Percentiles rank a stretch among this genome's conserved stretches.
Evolutionary conservation across 2,329 filamentous ascomycete genomes (phyloP).

Genomic region (Alternaria gansuensis): DNA sequence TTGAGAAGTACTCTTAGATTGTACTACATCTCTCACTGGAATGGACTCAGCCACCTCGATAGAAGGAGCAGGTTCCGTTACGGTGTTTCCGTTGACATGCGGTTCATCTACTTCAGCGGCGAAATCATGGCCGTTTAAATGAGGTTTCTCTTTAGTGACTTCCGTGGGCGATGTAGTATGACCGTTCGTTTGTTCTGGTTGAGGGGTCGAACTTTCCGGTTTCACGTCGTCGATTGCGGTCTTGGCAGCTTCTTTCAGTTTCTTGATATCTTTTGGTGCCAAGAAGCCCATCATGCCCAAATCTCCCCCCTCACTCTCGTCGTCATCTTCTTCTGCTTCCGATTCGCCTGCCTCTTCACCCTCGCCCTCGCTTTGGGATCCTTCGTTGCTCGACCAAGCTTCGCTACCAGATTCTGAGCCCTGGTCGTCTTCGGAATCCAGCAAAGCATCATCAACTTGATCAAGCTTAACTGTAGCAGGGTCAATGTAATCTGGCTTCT

Average conservation of each 20-base stretch:
- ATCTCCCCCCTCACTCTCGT: constrained; percentile 49
- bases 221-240: constrained; percentile 33
- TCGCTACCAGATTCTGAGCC: constrained; percentile 49
- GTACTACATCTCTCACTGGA: constrained; percentile 24
- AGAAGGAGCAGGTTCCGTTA: constrained; percentile 13
- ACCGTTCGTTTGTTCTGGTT: constrained; percentile 32
- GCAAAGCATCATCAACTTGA: constrained; percentile 53
- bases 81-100: constrained; percentile 27
- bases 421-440: constrained; percentile 49
- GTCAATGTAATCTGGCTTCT: constrained; percentile 42
- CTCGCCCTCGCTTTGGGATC: constrained; percentile 36
- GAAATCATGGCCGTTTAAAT: constrained; percentile 25
- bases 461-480: constrained; percentile 52
- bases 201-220: constrained; percentile 52
- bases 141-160: constrained; percentile 55
- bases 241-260: constrained; percentile 47
- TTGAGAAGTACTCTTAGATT: constrained; percentile 30
- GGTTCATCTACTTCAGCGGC: constrained; percentile 15
- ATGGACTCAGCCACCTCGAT: constrained; percentile 29
- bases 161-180: constrained; percentile 54
- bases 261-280: constrained; percentile 46
- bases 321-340: constrained; percentile 32
- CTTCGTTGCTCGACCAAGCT: constrained; percentile 51
- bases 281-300: constrained; percentile 50
- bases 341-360: constrained; percentile 31